A percentile compares a stretch with the other conserved stretches of the same genome.
Evolutionary conservation across 2,329 filamentous ascomycete genomes (phyloP).

Genomic region (Xylariaceae sp.): DNA sequence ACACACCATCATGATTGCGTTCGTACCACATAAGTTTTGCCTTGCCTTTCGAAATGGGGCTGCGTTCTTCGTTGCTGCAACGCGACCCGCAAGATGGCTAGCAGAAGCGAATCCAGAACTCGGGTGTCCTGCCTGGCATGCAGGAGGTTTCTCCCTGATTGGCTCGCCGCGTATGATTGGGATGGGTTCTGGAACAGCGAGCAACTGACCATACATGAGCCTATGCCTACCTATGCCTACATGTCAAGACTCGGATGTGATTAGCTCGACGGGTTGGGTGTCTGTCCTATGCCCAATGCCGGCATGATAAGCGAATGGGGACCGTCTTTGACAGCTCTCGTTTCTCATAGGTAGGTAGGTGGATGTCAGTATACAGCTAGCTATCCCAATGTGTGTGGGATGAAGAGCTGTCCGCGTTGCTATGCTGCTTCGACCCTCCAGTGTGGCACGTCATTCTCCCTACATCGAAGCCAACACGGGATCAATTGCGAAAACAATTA

Average conservation of each 20-base stretch:
- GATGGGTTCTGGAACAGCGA: not conserved
- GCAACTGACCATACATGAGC: not conserved
- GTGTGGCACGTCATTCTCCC: not conserved
- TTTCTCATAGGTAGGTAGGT: no score
- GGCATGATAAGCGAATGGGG: not conserved
- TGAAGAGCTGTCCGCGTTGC: not conserved
- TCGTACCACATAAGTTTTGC: conserved; percentile 5
- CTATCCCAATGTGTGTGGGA: not conserved
- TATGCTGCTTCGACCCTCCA: not conserved
- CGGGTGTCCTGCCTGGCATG: no score
- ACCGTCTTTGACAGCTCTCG: not conserved
- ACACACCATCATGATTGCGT: conserved; percentile 5
- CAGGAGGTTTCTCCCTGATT: not conserved
- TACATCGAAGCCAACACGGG: not conserved
- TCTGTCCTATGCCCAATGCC: not conserved
- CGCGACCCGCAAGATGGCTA: not conserved
- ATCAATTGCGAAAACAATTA: not conserved
- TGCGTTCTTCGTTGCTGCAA: not conserved
- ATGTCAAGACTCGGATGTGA: not conserved
- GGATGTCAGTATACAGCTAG: not conserved
- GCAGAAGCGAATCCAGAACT: not conserved
- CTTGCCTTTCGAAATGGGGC: not conserved
- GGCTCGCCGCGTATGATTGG: not conserved
- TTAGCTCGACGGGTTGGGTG: not conserved
- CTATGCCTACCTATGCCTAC: not conserved